Evolutionary conservation across 371 early-diverging fungal genomes (phyloP).

Genomic region (Phascolomyces articulosus): DNA sequence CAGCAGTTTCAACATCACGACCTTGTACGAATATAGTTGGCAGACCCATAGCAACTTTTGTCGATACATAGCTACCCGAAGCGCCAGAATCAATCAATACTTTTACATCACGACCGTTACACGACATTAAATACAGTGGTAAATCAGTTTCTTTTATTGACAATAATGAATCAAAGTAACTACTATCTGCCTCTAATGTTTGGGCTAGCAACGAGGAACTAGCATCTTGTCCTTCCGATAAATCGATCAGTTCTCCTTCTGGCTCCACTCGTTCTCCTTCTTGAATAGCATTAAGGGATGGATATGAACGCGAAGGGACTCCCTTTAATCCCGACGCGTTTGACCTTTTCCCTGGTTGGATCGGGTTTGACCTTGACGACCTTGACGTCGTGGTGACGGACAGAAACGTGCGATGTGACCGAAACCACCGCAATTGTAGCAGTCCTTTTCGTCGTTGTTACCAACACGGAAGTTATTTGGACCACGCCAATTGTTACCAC

Average conservation of each 20-base stretch:
- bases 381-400: neutral
- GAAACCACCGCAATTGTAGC: neutral
- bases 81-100: neutral
- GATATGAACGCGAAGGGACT: neutral
- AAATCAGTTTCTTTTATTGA: slow-evolving; percentile 6
- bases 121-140: slow-evolving; percentile 1
- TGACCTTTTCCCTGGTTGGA: neutral
- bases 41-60: neutral
- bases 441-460: neutral
- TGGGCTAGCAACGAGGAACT: neutral
- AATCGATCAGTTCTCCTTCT: neutral
- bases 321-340: neutral
- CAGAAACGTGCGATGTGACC: slow-evolving; percentile 4
- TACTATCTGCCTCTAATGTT: neutral
- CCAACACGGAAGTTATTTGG: neutral
- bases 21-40: neutral
- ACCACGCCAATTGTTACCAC: neutral
- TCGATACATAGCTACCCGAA: neutral
- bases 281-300: neutral
- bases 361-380: neutral
- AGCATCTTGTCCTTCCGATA: neutral
- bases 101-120: neutral
- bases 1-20: slow-evolving; percentile 11
- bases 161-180: neutral
- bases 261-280: too few relatives aligned